Evolutionary conservation across 1,284 basidiomycete genomes (phyloP).

Genomic region (Inonotus hispidus): DNA sequence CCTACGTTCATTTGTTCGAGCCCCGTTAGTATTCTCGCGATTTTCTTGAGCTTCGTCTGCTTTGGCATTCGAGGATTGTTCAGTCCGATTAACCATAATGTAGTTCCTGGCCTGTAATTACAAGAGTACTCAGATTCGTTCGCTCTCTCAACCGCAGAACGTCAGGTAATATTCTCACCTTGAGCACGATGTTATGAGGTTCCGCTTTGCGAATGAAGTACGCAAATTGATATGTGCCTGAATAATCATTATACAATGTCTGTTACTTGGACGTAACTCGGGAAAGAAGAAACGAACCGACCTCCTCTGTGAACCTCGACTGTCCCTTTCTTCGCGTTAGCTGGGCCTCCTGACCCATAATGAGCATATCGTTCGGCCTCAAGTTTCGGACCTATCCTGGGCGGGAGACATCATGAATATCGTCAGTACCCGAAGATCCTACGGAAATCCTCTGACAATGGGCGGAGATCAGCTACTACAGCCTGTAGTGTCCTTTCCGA

Average conservation of each 20-base stretch:
- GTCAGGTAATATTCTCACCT: conserved; percentile 37
- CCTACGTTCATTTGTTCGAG: conserved; percentile 14
- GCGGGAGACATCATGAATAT: not conserved
- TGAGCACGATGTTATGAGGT: conserved; percentile 67
- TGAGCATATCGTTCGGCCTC: conserved; percentile 48
- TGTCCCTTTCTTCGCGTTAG: conserved; percentile 49
- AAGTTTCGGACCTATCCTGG: conserved; percentile 63
- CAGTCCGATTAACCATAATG: conserved; percentile 32
- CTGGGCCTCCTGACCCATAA: conserved; percentile 34
- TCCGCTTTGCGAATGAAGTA: conserved; percentile 76
- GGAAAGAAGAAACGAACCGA: conserved; percentile 24
- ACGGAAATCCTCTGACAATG: conserved; percentile 42
- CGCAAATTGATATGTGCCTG: conserved; percentile 75
- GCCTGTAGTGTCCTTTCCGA: conserved; percentile 63
- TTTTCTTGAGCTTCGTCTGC: conserved; percentile 21
- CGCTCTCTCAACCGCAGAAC: not conserved
- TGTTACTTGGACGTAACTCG: conserved; percentile 9
- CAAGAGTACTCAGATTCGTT: not conserved
- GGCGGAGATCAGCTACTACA: conserved; percentile 65
- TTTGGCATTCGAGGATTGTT: conserved; percentile 19
- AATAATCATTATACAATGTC: conserved; percentile 4
- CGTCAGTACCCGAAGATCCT: not conserved
- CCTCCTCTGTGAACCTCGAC: conserved; percentile 75
- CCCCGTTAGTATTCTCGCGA: conserved; percentile 18
- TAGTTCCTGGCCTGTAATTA: conserved; percentile 39